These are phyloP conservation scores for Oryza brachyantha DNA, from an alignment of 176 grass and related monocot species.

Conservation along the genomic window DNA sequence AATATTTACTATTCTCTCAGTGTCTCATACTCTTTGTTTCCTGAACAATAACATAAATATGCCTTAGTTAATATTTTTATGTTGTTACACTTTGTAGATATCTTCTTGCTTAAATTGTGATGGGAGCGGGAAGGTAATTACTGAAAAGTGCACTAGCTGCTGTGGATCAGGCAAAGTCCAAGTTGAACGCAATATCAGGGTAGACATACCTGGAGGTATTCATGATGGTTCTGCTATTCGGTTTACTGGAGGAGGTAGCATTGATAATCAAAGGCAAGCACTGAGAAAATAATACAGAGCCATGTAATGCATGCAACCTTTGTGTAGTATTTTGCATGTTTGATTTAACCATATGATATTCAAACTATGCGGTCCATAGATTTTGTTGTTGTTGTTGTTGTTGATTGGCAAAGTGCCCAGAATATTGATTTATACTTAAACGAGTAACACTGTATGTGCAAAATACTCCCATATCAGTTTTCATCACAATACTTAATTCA, in stretches of 20 bases:
- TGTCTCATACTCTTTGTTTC: background rate
- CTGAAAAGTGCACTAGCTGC: constrained; percentile 74
- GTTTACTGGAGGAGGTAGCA: constrained; percentile 69
- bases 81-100: constrained; percentile 50
- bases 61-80: constrained; percentile 15
- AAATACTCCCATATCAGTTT: background rate
- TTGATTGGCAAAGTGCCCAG: background rate
- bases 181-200: constrained; percentile 42
- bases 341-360: background rate
- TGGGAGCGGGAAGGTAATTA: constrained; percentile 70
- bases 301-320: background rate
- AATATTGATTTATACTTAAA: constrained; percentile 16
- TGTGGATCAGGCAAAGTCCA: constrained; percentile 63
- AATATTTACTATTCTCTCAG: constrained; percentile 8
- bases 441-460: background rate
- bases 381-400: background rate
- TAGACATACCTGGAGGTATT: constrained; percentile 84
- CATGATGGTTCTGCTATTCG: constrained; percentile 65
- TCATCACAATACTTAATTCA: background rate
- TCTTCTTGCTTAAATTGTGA: constrained; percentile 85
- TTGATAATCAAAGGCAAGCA: constrained; percentile 72
- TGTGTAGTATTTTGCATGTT: constrained; percentile 10
- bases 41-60: background rate
- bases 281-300: background rate
- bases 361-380: background rate